Conservation (phyloP, 768 basidiomycete genomes). For the Hysterangium stoloniferum region DNA sequence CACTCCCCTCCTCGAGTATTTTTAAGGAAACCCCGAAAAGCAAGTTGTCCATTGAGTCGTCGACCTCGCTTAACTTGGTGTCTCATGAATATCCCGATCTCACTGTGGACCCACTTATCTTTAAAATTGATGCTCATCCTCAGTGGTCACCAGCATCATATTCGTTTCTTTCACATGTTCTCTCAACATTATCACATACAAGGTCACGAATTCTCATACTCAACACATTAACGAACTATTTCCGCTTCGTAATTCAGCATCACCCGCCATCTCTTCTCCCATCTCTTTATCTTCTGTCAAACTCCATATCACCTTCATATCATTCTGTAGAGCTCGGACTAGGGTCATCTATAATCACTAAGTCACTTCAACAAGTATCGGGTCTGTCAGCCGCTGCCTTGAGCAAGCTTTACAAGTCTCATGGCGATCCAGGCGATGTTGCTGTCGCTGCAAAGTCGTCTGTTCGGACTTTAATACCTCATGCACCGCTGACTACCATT, state of each 20-base stretch:
- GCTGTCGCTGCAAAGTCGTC: conserved; percentile 78
- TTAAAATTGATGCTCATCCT: conserved; percentile 32
- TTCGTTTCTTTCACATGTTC: conserved; percentile 59
- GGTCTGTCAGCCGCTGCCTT: conserved; percentile 52
- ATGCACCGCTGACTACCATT: conserved; percentile 55
- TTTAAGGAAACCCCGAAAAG: no score
- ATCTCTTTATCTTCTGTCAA: conserved; percentile 77
- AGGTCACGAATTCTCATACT: conserved; percentile 66
- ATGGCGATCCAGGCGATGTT: conserved; percentile 83
- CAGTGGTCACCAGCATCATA: conserved; percentile 51
- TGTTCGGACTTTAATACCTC: conserved; percentile 64
- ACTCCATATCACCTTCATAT: conserved; percentile 72
- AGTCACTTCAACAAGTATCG: conserved; percentile 65
- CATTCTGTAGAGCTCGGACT: conserved; percentile 61
- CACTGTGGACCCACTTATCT: conserved; percentile 42
- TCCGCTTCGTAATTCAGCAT: conserved; percentile 58
- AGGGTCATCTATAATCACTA: conserved; percentile 59
- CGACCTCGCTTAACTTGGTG: neutral
- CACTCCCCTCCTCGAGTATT: conserved; percentile 13
- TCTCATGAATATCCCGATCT: conserved; percentile 32
- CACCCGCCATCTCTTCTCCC: conserved; percentile 65
- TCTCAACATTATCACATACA: conserved; percentile 54
- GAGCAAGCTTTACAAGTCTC: conserved; percentile 58
- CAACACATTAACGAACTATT: conserved; percentile 63
- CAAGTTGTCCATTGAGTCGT: no score